These are phyloP conservation scores for Boeremia lycopersici DNA, from an alignment of 2,329 filamentous ascomycete species.

Conservation along the genomic window DNA sequence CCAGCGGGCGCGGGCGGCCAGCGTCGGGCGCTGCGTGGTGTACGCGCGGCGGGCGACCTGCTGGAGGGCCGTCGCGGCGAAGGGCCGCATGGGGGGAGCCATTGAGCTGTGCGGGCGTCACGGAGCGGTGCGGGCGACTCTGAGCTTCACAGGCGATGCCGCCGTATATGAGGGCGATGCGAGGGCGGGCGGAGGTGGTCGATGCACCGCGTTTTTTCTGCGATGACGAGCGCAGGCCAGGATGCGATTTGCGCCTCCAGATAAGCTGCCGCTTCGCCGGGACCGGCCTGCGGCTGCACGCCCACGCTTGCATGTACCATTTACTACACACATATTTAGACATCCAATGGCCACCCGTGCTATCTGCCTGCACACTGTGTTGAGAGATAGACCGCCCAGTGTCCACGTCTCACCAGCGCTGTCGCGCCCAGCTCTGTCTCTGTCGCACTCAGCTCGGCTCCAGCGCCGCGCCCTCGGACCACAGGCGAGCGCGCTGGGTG, in stretches of 20 bases:
- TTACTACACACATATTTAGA: too few species aligned
- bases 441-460: constrained; percentile 7
- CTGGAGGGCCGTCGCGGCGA: constrained; percentile 36
- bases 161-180: constrained; percentile 1
- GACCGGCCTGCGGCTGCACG: background rate
- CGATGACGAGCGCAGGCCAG: constrained; percentile 29
- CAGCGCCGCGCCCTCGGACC: constrained; percentile 9
- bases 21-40: constrained; percentile 41
- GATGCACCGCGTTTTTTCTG: constrained; percentile 28
- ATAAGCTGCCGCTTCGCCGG: constrained; percentile 13
- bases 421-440: background rate
- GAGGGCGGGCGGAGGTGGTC: background rate
- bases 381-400: background rate
- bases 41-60: constrained; percentile 41
- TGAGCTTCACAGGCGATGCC: constrained; percentile 10
- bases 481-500: constrained; percentile 6
- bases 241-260: constrained; percentile 8
- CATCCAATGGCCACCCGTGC: background rate
- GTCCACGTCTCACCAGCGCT: background rate
- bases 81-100: constrained; percentile 46
- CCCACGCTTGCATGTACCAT: too few species aligned
- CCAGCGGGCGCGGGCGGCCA: constrained; percentile 44
- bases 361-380: background rate
- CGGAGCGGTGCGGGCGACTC: too few species aligned
- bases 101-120: constrained; percentile 28